Evolutionary conservation across 2,329 filamentous ascomycete species (phyloP).

Genomic region (Trichoderma atroviride): DNA sequence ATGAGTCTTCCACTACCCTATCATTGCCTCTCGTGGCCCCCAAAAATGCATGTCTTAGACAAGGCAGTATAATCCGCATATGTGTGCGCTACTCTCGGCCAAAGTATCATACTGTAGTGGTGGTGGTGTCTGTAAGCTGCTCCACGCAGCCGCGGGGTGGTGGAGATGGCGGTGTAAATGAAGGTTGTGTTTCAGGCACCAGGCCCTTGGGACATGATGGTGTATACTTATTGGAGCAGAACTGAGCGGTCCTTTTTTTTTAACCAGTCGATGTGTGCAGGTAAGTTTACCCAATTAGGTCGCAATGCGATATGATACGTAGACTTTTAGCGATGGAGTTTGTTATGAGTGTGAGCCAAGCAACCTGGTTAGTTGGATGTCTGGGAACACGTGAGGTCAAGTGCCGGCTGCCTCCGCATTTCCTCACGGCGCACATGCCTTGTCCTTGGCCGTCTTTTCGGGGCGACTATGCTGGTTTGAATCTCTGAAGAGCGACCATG

Average conservation of each 20-base stretch:
- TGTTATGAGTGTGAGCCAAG: background rate
- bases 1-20: slow-evolving; percentile 11
- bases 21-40: slow-evolving; percentile 23
- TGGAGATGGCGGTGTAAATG: slow-evolving; percentile 21
- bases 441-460: slow-evolving; percentile 7
- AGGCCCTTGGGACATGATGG: background rate
- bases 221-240: slow-evolving; percentile 1
- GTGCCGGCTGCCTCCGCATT: slow-evolving; percentile 22
- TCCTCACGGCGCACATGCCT: slow-evolving; percentile 5
- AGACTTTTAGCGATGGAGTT: background rate
- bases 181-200: background rate
- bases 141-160: background rate
- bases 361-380: slow-evolving; percentile 2
- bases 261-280: background rate
- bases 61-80: slow-evolving; percentile 22
- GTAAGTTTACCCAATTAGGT: background rate
- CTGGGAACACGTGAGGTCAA: slow-evolving; percentile 11
- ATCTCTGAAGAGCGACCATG: background rate
- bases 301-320: background rate
- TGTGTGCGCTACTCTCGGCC: slow-evolving; percentile 17
- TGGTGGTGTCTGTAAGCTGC: slow-evolving; percentile 20
- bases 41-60: slow-evolving; percentile 24
- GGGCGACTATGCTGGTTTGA: background rate
- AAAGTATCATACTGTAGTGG: slow-evolving; percentile 10
- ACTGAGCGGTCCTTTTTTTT: background rate